Evolutionary conservation across 768 basidiomycete species (phyloP), one percentile per base, ranked within the genome.

Genomic region (Dacryopinax primogenitus): DNA sequence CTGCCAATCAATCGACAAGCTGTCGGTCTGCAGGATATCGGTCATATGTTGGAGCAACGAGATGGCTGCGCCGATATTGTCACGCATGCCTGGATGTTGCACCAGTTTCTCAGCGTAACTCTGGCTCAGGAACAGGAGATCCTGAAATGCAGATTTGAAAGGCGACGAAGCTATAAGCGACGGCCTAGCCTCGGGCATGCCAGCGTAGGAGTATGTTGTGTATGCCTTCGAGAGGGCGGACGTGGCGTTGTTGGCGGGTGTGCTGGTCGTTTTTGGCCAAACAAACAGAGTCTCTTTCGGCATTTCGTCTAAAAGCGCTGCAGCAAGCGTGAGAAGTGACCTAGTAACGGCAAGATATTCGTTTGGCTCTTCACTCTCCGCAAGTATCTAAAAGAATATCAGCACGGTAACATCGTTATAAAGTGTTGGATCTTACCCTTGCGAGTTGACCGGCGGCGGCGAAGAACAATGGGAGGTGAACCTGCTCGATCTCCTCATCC

Each of bases 401-500:
- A 23, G 32, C 26, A 4, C 12, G 7, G 30, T 2, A 58, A 66
- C 35, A 11, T 62, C 13, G 12, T 62, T 35, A 2, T 26, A 41
- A 36, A 66, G 45, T 23, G 34, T 35, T 41, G n/a, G 21, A 7
- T 12, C 80, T 74, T 73, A 92, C 91, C 67, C 82, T 76, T 34
- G 91, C 68, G 3, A 81, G 70, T 67, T 90, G 86, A 39, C 87
- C 71, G 44, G 90, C 77, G 4, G 83, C 85, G 1, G 84, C 78
- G 66, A 94, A 86, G 15, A 92, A 77, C 44, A 92, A 74, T 0
- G 95, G 93, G 12, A 93, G 76, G 74, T 95, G 91, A 32, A 92
- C 78, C 1, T 78, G 82, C 70, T 83, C 84, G 28, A 90, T 83
- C 72, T 96, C 95, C 67, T 97, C 92, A 69, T 98, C 95, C 70